Evolutionary conservation across 2,329 filamentous ascomycete genomes (phyloP).

Genomic region (Ceratocystis papillata): DNA sequence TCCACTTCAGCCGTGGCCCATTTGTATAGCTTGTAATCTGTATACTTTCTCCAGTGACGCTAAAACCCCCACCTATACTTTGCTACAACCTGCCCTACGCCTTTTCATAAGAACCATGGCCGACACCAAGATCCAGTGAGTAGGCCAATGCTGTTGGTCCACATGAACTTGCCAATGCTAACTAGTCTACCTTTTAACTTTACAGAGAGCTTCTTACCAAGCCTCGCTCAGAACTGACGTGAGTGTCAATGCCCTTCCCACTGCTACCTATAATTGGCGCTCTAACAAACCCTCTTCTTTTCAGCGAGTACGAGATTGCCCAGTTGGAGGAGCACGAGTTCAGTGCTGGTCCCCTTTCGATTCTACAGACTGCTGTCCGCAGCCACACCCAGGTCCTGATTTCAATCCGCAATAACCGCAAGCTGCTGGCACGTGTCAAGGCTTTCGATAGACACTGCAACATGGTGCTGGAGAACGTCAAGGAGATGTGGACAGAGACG

Average conservation of each 20-base stretch:
- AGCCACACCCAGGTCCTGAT: slow-evolving; percentile 93
- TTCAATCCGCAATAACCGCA: slow-evolving; percentile 95
- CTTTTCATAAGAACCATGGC: slow-evolving; percentile 39
- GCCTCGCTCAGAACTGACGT: slow-evolving; percentile 85
- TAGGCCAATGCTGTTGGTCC: neutral
- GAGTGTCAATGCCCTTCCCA: slow-evolving; percentile 34
- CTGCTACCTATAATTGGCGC: neutral
- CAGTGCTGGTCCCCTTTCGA: slow-evolving; percentile 54
- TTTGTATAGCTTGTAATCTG: neutral
- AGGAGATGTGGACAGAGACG: slow-evolving; percentile 98
- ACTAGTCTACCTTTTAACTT: neutral
- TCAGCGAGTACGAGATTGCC: slow-evolving; percentile 80
- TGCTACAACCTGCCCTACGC: slow-evolving; percentile 21
- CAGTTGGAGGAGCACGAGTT: slow-evolving; percentile 53
- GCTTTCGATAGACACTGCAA: slow-evolving; percentile 98
- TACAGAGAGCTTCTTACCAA: slow-evolving; percentile 77
- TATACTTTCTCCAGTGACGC: neutral
- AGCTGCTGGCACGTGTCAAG: slow-evolving; percentile 92
- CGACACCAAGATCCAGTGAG: slow-evolving; percentile 61
- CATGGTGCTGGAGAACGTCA: slow-evolving; percentile 91
- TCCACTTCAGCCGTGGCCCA: slow-evolving; percentile 18
- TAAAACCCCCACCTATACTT: neutral
- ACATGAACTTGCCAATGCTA: neutral
- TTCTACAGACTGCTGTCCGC: slow-evolving; percentile 92
- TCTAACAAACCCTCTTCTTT: slow-evolving; percentile 19